Percentiles rank a stretch among this genome's conserved stretches.
These are phyloP conservation scores for Nemophila menziesii DNA, from an alignment of 257 asterid genomes.

Conservation along the genomic window DNA sequence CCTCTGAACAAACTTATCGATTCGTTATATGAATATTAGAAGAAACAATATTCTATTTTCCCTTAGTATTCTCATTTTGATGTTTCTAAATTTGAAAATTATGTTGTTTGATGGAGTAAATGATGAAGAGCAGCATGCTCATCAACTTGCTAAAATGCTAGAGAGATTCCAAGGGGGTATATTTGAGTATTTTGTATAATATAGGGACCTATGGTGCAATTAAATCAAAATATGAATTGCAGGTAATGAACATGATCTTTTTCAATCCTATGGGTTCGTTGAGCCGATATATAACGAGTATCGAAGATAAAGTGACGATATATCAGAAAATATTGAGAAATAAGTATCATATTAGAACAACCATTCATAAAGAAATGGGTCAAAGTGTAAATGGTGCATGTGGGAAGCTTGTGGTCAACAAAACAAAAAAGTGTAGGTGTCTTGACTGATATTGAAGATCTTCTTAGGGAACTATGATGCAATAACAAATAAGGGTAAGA, in stretches of 20 bases:
- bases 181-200: no score
- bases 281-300: constrained; percentile 51
- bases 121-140: constrained; percentile 84
- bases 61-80: neutral
- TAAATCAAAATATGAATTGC: no score
- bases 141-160: constrained; percentile 82
- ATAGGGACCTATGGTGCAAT: no score
- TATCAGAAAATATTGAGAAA: constrained; percentile 82
- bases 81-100: constrained; percentile 14
- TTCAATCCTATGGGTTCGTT: constrained; percentile 85
- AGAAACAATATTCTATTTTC: constrained; percentile 35
- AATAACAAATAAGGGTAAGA: no score
- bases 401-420: constrained; percentile 74
- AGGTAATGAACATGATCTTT: constrained; percentile 94
- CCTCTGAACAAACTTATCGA: constrained; percentile 84
- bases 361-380: constrained; percentile 94
- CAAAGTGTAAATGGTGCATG: constrained; percentile 98
- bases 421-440: constrained; percentile 18
- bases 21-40: constrained; percentile 62
- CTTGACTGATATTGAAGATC: constrained; percentile 86
- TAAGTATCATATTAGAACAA: constrained; percentile 64
- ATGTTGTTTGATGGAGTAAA: constrained; percentile 93
- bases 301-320: constrained; percentile 40
- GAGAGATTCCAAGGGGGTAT: constrained; percentile 57
- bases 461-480: no score